Conservation (phyloP, 148 eudicot species). For the Chenopodium suecicum region DNA sequence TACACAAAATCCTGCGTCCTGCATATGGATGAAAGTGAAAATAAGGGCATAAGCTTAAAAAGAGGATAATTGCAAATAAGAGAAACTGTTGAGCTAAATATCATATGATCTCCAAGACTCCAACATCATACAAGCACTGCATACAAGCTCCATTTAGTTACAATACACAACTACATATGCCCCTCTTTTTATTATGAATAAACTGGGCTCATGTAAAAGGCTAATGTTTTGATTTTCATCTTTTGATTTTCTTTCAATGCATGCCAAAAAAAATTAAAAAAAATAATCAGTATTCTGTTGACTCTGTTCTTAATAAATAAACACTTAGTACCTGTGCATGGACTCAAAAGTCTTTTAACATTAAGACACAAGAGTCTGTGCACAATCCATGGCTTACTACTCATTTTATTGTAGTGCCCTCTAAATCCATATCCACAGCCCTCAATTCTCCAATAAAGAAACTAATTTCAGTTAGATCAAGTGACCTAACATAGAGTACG, state of each 20-base stretch:
- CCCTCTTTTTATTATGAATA: not conserved
- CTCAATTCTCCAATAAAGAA: not conserved
- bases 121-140: not conserved
- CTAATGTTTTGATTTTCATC: not conserved
- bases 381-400: too few relatives aligned
- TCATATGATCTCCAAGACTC: not conserved
- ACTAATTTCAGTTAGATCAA: not conserved
- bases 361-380: too few relatives aligned
- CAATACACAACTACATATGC: not conserved
- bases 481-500: not conserved
- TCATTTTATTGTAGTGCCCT: too few relatives aligned
- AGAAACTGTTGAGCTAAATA: not conserved
- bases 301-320: too few relatives aligned
- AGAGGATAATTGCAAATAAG: not conserved
- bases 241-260: not conserved
- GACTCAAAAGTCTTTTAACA: not conserved
- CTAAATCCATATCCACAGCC: not conserved
- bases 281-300: too few relatives aligned
- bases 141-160: not conserved
- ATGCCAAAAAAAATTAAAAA: not conserved
- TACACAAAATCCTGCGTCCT: conserved; percentile 6
- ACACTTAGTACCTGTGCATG: not conserved
- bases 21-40: conserved; percentile 10
- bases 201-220: not conserved
- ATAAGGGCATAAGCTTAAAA: not conserved